Base-by-base conservation (phyloP, 352 stramenopile genomes). In the Globisporangium sylvaticum region DNA sequence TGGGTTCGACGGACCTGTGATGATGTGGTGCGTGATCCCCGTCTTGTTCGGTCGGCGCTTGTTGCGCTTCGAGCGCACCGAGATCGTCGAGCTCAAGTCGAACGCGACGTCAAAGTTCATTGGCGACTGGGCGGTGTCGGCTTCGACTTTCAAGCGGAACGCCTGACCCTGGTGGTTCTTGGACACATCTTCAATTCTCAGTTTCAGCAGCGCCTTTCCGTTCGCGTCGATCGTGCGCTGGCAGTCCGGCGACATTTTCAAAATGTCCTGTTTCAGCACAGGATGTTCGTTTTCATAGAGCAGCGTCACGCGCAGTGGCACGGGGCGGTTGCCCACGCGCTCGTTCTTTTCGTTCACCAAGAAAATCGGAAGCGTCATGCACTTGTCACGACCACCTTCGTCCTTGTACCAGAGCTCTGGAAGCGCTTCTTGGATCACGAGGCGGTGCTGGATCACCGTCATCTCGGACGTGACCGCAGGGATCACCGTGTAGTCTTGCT, bases 81-180 rank as follows among this genome's bases (percentile, higher is more conserved):
- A 94, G 55, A 99, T 97, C 42, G 91, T 84, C 27, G 87, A 96
- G 64, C 87, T 98, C 20, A 94, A 82, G 65, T 93, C 92, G 62
- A 85, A 94, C 34, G 90, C 91, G 34, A 98, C 89, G 64, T 98
- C 90, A 70, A 93, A 92, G 67, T 92, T 89, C 65, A 92, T 88
- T 1, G 87, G 87, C 15, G 83, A 92, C 68, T 97, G 86, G 10
- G 89, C 76, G 20, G 91, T 96, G 70, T 98, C 92, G 0, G 94
- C 79, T 66, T 94, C 89, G 10, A 99, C 86, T 65, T 97, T 89
- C 29, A 98, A 76, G 8, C 86, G 79, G 71, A 99, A 98, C 8
- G 87, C 87, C 74, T 98, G 93, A 42, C 92, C 92, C 72, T 99
- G 96, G 70, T 98, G 95, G 81, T 98, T 99, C 79, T 98, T 98